Evolutionary conservation across 1,284 basidiomycete species (phyloP).

Genomic region (Irpex sp.): DNA sequence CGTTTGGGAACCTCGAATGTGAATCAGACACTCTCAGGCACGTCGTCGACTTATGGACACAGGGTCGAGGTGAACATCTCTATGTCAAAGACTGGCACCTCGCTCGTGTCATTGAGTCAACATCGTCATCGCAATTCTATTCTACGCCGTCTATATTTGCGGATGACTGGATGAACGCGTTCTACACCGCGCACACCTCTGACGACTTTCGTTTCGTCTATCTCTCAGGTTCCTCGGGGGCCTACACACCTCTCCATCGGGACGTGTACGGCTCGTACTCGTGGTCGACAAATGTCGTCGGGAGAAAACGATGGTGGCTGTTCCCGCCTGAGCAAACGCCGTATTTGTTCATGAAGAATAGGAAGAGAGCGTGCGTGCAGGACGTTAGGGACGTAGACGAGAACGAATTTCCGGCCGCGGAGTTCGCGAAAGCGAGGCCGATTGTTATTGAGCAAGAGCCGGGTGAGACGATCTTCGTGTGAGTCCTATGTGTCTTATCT

Average conservation of each 20-base stretch:
- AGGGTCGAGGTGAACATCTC: conserved; percentile 18
- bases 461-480: conserved; percentile 31
- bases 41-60: conserved; percentile 23
- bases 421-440: conserved; percentile 17
- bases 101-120: conserved; percentile 13
- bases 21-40: conserved; percentile 18
- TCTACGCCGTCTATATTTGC: conserved; percentile 26
- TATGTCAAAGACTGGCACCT: conserved; percentile 33
- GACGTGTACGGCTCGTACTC: conserved; percentile 32
- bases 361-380: conserved; percentile 19
- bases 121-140: conserved; percentile 17
- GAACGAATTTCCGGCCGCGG: conserved; percentile 16
- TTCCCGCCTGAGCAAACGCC: conserved; percentile 26
- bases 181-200: conserved; percentile 25
- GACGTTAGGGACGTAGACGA: conserved; percentile 25
- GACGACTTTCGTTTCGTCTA: conserved; percentile 33
- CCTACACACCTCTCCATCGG: conserved; percentile 29
- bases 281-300: conserved; percentile 30
- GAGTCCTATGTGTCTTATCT: neutral
- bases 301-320: conserved; percentile 31
- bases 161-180: conserved; percentile 32
- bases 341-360: conserved; percentile 21
- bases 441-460: conserved; percentile 26
- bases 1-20: conserved; percentile 27
- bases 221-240: conserved; percentile 23